These are phyloP conservation scores for Aplosporella prunicola DNA, from an alignment of 2,329 filamentous ascomycete species.

Conservation along the genomic window DNA sequence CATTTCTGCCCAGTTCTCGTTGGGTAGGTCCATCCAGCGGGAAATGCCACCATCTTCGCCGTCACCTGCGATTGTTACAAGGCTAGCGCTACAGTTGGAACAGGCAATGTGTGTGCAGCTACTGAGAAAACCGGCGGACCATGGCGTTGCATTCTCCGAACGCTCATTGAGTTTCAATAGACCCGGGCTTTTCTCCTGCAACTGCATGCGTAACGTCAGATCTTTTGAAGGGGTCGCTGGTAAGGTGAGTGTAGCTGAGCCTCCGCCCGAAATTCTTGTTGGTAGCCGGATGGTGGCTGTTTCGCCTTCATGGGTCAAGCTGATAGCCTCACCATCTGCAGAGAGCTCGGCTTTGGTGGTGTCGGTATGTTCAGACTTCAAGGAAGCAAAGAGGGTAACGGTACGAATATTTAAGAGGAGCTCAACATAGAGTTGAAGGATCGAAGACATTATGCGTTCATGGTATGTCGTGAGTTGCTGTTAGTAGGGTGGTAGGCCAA, in stretches of 20 bases:
- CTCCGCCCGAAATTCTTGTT: constrained; percentile 33
- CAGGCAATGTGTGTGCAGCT: constrained; percentile 20
- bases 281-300: constrained; percentile 38
- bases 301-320: constrained; percentile 38
- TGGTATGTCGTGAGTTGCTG: background rate
- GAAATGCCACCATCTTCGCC: constrained; percentile 29
- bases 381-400: constrained; percentile 46
- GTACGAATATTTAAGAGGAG: constrained; percentile 52
- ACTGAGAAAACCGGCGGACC: constrained; percentile 31
- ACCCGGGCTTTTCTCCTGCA: constrained; percentile 31
- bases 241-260: constrained; percentile 40
- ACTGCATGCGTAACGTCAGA: constrained; percentile 45
- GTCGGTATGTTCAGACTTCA: constrained; percentile 35
- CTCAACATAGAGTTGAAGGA: constrained; percentile 47
- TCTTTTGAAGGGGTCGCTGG: constrained; percentile 40
- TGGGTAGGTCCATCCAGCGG: constrained; percentile 85
- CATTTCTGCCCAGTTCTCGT: constrained; percentile 98
- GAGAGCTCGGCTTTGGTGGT: constrained; percentile 37
- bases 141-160: constrained; percentile 32
- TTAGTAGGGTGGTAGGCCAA: too few relatives aligned
- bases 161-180: constrained; percentile 18
- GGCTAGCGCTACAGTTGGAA: constrained; percentile 16
- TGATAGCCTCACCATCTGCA: constrained; percentile 34
- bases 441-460: background rate
- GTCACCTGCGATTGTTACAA: constrained; percentile 16